Conservation (phyloP, 768 basidiomycete species). For the Crepidotus variabilis region DNA sequence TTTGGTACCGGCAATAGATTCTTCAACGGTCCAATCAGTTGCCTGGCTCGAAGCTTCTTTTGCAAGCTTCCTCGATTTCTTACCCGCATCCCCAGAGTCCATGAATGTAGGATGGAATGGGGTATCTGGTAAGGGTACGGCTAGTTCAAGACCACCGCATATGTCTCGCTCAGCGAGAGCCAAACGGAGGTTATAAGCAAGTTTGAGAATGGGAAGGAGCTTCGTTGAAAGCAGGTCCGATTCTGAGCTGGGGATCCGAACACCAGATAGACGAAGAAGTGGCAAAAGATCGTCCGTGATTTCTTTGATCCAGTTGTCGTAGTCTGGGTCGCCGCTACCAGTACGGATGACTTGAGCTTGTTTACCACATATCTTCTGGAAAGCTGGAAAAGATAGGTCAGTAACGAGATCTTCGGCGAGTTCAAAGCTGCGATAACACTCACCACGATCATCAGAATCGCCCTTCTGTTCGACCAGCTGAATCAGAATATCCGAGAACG, state of each 20-base stretch:
- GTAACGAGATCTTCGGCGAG: background rate
- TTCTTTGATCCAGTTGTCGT: constrained; percentile 18
- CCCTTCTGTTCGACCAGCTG: constrained; percentile 11
- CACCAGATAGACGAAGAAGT: constrained; percentile 13
- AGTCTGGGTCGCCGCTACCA: constrained; percentile 7
- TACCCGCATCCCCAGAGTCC: constrained; percentile 11
- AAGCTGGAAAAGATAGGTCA: background rate
- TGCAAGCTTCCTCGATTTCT: constrained; percentile 2
- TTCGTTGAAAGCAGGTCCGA: constrained; percentile 12
- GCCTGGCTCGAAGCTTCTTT: background rate
- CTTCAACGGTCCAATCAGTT: constrained; percentile 7
- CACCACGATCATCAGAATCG: background rate
- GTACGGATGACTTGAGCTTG: constrained; percentile 14
- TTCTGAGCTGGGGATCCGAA: constrained; percentile 10
- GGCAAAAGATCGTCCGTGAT: constrained; percentile 12
- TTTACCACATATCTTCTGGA: constrained; percentile 14
- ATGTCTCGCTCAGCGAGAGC: constrained; percentile 21
- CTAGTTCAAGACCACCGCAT: constrained; percentile 13
- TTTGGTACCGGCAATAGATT: constrained; percentile 17
- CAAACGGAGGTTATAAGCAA: constrained; percentile 19
- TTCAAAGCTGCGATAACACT: background rate
- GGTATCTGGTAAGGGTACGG: constrained; percentile 10
- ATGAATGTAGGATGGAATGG: constrained; percentile 18
- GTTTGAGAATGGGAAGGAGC: constrained; percentile 15
- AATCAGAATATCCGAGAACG: constrained; percentile 20